Conservation (phyloP, 1,284 basidiomycete species). For the Singerocomus rubriflavus region DNA sequence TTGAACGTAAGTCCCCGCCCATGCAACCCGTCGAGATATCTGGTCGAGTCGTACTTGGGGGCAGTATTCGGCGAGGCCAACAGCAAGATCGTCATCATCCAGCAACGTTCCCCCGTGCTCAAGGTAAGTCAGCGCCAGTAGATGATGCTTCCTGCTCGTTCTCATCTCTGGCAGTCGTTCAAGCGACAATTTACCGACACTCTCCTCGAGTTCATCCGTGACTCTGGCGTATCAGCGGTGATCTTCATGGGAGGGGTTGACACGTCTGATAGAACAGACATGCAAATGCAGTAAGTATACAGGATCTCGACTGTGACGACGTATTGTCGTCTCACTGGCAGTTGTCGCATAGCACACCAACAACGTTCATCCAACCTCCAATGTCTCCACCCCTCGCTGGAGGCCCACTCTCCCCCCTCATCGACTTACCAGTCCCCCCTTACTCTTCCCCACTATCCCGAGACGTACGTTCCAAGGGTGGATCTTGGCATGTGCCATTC, state of each 20-base stretch:
- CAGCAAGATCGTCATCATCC: slow-evolving; percentile 53
- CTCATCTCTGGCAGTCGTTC: slow-evolving; percentile 42
- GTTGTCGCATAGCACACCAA: slow-evolving; percentile 47
- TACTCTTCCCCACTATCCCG: slow-evolving; percentile 48
- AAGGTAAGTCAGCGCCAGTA: slow-evolving; percentile 44
- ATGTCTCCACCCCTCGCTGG: slow-evolving; percentile 37
- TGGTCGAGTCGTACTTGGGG: not conserved
- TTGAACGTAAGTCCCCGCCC: slow-evolving; percentile 55
- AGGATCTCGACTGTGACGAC: not conserved
- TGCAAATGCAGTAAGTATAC: slow-evolving; percentile 66
- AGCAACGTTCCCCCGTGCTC: slow-evolving; percentile 74
- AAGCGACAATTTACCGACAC: slow-evolving; percentile 66
- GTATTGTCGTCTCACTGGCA: slow-evolving; percentile 38
- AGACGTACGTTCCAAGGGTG: slow-evolving; percentile 31
- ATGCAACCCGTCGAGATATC: not conserved
- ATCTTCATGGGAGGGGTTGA: slow-evolving; percentile 75
- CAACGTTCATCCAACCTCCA: slow-evolving; percentile 49
- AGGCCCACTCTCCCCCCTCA: slow-evolving; percentile 41
- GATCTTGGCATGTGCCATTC: slow-evolving; percentile 44
- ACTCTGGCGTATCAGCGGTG: slow-evolving; percentile 46
- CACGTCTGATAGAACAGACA: slow-evolving; percentile 66
- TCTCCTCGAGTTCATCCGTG: slow-evolving; percentile 53
- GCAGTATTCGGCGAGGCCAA: slow-evolving; percentile 62
- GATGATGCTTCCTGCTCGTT: not conserved
- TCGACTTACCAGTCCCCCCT: slow-evolving; percentile 44